phyloP scores from a whole-genome alignment of 1,139 yeast species.

The Pichia sorboxylosa region DNA sequence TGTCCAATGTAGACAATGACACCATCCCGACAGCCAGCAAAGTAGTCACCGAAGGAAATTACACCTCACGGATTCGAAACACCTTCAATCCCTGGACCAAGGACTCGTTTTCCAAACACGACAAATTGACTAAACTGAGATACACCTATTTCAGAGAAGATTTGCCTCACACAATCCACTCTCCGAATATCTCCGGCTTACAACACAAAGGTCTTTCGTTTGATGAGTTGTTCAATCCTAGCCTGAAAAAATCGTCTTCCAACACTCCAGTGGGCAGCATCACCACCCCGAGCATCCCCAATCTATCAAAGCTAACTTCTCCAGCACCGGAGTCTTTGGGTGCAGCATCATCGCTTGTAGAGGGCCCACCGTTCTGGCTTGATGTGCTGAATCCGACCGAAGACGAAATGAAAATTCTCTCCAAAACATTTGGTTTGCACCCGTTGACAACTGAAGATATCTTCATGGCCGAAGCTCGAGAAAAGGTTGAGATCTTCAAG shows the following conservation, averaged over 20 bases:
- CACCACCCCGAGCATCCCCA: not conserved
- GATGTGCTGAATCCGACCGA: conserved; percentile 91
- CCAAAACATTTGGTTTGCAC: conserved; percentile 88
- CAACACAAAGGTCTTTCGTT: conserved; percentile 39
- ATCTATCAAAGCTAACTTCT: not conserved
- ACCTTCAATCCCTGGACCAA: conserved; percentile 67
- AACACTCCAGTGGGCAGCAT: not conserved
- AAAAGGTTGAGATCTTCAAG: conserved; percentile 84
- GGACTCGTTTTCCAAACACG: conserved; percentile 16
- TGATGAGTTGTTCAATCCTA: conserved; percentile 35
- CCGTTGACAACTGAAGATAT: conserved; percentile 95
- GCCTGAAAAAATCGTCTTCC: conserved; percentile 22
- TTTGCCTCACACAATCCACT: conserved; percentile 75
- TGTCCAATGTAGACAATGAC: conserved; percentile 22
- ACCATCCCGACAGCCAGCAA: conserved; percentile 17
- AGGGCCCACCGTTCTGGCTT: conserved; percentile 62
- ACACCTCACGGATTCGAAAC: conserved; percentile 55
- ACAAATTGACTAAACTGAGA: conserved; percentile 39
- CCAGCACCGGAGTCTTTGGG: not conserved
- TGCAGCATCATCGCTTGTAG: conserved; percentile 1
- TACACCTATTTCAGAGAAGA: conserved; percentile 91
- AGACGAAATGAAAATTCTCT: conserved; percentile 82
- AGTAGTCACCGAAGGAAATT: conserved; percentile 33
- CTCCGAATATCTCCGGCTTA: conserved; percentile 80
- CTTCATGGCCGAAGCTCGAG: conserved; percentile 85